A percentile compares a stretch with the other conserved stretches of the same genome.
Evolutionary conservation across 2,329 filamentous ascomycete species (phyloP).

Genomic region (Pseudogymnoascus verrucosus): DNA sequence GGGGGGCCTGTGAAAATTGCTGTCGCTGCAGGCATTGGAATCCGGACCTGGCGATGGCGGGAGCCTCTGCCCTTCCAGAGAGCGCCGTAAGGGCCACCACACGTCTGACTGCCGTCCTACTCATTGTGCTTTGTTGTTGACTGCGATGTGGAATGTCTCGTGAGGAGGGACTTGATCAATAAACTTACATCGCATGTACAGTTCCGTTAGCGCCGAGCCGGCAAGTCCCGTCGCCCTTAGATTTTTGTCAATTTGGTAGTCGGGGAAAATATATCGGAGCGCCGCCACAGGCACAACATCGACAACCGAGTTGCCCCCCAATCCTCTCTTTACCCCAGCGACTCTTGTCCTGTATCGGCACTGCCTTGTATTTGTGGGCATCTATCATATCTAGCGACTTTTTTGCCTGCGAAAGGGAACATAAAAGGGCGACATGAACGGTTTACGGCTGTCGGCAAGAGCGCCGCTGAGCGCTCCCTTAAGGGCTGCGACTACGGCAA

Average conservation of each 20-base stretch:
- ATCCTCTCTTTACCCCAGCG: not conserved
- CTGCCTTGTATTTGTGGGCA: not conserved
- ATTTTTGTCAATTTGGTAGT: conserved; percentile 12
- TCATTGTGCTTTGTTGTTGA: conserved; percentile 21
- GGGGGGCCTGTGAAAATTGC: not conserved
- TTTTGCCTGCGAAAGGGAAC: not conserved
- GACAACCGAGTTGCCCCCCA: conserved; percentile 1
- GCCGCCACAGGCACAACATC: conserved; percentile 5
- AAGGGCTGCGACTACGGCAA: conserved; percentile 28
- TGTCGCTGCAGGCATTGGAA: conserved; percentile 16
- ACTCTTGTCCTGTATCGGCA: conserved; percentile 5
- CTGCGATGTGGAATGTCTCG: conserved; percentile 3
- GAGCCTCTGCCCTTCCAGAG: conserved; percentile 12
- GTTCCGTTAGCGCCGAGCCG: conserved; percentile 20
- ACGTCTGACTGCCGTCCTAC: conserved; percentile 22
- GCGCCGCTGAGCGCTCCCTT: conserved; percentile 19
- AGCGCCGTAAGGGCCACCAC: conserved; percentile 24
- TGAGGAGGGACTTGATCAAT: conserved; percentile 9
- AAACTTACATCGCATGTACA: conserved; percentile 13
- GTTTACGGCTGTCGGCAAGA: conserved; percentile 22
- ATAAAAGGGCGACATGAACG: conserved; percentile 22
- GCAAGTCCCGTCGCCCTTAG: conserved; percentile 16
- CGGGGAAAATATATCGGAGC: conserved; percentile 10
- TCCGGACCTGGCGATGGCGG: conserved; percentile 9
- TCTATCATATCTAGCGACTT: conserved; percentile 3